Evolutionary conservation across 2,329 filamentous ascomycete species (phyloP), one percentile per base, ranked within the genome.

Genomic region (Chaetomiaceae sp.): DNA sequence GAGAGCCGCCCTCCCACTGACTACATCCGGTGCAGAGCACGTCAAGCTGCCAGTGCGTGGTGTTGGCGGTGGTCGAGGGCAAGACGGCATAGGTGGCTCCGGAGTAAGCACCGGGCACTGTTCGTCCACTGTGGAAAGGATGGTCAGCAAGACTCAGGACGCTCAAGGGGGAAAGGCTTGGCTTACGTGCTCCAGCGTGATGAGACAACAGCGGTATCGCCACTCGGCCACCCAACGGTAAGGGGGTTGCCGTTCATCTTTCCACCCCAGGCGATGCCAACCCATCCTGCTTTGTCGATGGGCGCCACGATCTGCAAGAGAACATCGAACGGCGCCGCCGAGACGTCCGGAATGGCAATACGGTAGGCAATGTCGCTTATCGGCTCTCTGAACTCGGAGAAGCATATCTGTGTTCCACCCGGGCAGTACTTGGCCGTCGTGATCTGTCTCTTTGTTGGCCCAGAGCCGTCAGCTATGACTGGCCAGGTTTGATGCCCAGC

Each of bases 221-320:
- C 68, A 55, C 68, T 68, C 11, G 66, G 58, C 69, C 70, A 72
- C 6, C 62, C 67, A 12, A 73, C 51, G 1, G 68, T 69, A n/a
- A 72, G 61, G 8, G 70, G 71, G 31, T 70, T 69, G 49, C 68
- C 66, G 3, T 64, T 66, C 70, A 72, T 72, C 19, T 64, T 67
- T 0, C 71, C 70, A 9, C 68, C 70, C 69, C 70, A 73, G 1
- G 69, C 65, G 29, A 73, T 61, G 1, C 67, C 69, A 0, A 69
- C 68, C 70, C 71, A 73, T 19, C 69, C 70, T 42, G 67, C 66
- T 3, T 45, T 58, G 3, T 63, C 57, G 12, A 63, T 61, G 0
- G 70, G 70, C 1, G 71, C 71, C 1, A 70, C 63, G 20, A 72
- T 69, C 51, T 71, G 69, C 33, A 73, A 39, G 3, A 71, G 62